These are phyloP conservation scores for Tolypocladium ophioglossoides DNA, from an alignment of 2,329 filamentous ascomycete species.

Conservation along the genomic window DNA sequence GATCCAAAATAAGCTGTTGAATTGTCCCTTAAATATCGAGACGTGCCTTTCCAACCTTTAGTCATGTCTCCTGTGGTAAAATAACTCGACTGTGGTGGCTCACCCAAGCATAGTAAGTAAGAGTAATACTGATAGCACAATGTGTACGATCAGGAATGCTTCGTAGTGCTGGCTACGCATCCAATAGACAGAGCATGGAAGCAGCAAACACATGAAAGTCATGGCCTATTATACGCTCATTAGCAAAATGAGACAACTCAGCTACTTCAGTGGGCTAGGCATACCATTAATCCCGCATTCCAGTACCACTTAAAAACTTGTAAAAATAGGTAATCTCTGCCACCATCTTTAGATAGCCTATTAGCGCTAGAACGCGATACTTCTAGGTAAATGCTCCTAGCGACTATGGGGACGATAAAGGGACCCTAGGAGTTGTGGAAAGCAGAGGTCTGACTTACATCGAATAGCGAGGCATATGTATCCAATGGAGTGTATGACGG, in stretches of 20 bases:
- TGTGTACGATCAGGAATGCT: constrained; percentile 37
- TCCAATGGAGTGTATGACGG: constrained; percentile 49
- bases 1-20: constrained; percentile 37
- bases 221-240: constrained; percentile 23
- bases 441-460: constrained; percentile 12
- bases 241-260: neutral
- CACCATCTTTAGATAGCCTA: neutral
- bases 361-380: no score
- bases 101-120: constrained; percentile 41
- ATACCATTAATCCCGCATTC: constrained; percentile 37
- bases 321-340: neutral
- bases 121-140: constrained; percentile 37
- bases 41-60: constrained; percentile 27
- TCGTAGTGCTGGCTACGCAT: constrained; percentile 43
- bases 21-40: constrained; percentile 38
- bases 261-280: neutral
- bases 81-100: constrained; percentile 9
- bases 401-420: no score
- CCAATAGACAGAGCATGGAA: constrained; percentile 38
- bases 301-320: constrained; percentile 16
- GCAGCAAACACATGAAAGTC: constrained; percentile 31
- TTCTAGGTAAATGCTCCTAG: no score
- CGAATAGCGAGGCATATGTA: constrained; percentile 38
- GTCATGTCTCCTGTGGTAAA: neutral
- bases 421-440: no score